These are phyloP conservation scores for Oidiodendron maius DNA, from an alignment of 495 filamentous ascomycete species.

Conservation along the genomic window DNA sequence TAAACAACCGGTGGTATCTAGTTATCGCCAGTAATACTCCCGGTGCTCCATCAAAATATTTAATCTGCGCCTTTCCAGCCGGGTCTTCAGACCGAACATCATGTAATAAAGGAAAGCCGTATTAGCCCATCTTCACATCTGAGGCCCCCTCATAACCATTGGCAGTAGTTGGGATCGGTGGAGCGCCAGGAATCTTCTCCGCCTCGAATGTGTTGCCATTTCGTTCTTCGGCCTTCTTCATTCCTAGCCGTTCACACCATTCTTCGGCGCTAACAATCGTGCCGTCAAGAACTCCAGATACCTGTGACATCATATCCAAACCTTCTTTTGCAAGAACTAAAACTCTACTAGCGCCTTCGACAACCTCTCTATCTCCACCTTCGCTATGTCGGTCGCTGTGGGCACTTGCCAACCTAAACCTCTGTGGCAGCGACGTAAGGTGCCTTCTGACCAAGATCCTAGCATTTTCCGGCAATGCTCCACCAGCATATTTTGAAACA, in stretches of 20 bases:
- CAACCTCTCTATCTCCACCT: slow-evolving; percentile 29
- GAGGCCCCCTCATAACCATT: background rate
- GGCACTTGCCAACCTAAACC: slow-evolving; percentile 55
- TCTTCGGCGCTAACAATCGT: slow-evolving; percentile 80
- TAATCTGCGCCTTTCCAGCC: background rate
- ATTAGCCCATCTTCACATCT: background rate
- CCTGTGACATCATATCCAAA: slow-evolving; percentile 82
- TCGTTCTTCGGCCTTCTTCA: slow-evolving; percentile 33
- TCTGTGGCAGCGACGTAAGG: slow-evolving; percentile 69
- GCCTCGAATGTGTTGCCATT: background rate
- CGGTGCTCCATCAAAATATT: background rate
- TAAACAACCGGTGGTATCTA: background rate
- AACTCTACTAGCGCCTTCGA: slow-evolving; percentile 58
- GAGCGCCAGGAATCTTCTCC: background rate
- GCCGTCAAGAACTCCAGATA: slow-evolving; percentile 73
- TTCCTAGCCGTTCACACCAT: slow-evolving; percentile 74
- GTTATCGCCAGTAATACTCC: background rate
- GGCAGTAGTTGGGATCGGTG: background rate
- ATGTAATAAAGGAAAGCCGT: background rate
- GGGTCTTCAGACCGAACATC: background rate
- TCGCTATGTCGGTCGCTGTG: slow-evolving; percentile 1
- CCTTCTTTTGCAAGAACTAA: slow-evolving; percentile 80
- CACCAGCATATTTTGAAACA: slow-evolving; percentile 78
- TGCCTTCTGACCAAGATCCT: slow-evolving; percentile 70
- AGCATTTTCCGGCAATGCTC: slow-evolving; percentile 80